Percentiles rank a stretch among this genome's conserved stretches.
These are phyloP conservation scores for Amanita molliuscula DNA, from an alignment of 768 basidiomycete genomes.

Conservation along the genomic window DNA sequence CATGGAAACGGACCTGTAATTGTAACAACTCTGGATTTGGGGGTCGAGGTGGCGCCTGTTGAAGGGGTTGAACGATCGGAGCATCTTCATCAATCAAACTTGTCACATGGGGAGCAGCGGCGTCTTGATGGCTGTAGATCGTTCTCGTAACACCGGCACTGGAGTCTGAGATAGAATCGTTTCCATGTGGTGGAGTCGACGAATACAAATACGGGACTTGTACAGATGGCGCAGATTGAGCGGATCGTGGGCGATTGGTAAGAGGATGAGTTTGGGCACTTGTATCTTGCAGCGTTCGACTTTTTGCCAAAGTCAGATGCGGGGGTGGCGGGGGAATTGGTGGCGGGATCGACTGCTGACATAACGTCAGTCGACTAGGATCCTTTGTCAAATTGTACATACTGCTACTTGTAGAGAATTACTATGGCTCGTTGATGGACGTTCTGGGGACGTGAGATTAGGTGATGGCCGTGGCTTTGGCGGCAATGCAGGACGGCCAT, in stretches of 20 bases:
- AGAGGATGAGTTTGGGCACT: not conserved
- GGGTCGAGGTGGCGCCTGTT: conserved; percentile 61
- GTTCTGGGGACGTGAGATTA: conserved; percentile 2
- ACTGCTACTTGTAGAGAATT: not conserved
- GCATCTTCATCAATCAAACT: conserved; percentile 61
- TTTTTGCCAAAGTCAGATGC: conserved; percentile 10
- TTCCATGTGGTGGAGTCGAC: not conserved
- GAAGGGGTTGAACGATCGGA: conserved; percentile 8
- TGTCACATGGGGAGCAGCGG: conserved; percentile 24
- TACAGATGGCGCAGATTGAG: not conserved
- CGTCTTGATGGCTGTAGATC: conserved; percentile 6
- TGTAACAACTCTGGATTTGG: conserved; percentile 84
- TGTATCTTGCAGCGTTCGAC: not conserved
- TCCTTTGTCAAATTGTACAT: not conserved
- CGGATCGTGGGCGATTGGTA: not conserved
- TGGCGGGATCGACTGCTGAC: conserved; percentile 6
- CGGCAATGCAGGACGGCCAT: conserved; percentile 22
- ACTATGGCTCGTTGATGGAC: not conserved
- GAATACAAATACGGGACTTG: not conserved
- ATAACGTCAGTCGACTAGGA: conserved; percentile 4
- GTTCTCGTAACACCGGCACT: not conserved
- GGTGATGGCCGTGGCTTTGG: conserved; percentile 19
- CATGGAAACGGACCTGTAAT: conserved; percentile 68
- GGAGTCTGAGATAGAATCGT: not conserved
- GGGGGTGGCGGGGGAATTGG: conserved; percentile 8